These are phyloP conservation scores for Uronychia binucleata DNA, from an alignment of 73 alveolate species.

Conservation along the genomic window DNA sequence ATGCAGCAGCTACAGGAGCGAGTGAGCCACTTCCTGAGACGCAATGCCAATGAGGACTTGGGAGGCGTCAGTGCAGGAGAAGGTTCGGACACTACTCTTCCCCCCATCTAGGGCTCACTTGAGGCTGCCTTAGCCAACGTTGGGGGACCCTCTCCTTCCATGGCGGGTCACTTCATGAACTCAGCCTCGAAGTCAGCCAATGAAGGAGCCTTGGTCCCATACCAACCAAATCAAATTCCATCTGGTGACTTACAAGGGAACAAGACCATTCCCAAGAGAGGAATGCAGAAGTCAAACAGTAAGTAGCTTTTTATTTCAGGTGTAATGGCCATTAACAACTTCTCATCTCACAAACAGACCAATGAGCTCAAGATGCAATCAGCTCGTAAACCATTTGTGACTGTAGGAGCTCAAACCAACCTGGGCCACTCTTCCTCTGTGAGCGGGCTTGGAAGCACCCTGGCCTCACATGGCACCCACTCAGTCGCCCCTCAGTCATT, in stretches of 20 bases:
- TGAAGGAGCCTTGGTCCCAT: neutral
- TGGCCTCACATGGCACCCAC: neutral
- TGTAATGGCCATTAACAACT: neutral
- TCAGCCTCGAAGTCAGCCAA: neutral
- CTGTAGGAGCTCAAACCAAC: neutral
- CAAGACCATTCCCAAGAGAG: neutral
- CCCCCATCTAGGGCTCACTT: neutral
- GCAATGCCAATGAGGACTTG: neutral
- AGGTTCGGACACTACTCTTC: neutral
- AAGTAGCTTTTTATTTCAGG: neutral
- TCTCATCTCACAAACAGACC: neutral
- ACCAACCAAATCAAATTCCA: neutral
- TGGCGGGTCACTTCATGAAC: neutral
- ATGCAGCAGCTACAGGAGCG: conserved; percentile 25
- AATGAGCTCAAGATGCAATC: neutral
- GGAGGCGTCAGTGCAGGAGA: neutral
- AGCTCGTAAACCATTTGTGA: neutral
- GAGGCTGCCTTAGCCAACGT: neutral
- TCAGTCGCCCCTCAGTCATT: neutral
- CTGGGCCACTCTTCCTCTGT: neutral
- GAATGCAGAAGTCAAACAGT: neutral
- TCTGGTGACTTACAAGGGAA: neutral
- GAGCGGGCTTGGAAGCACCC: neutral
- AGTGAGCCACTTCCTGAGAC: neutral
- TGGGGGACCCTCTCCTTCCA: too few relatives aligned